phyloP scores from a whole-genome alignment of 352 stramenopile genomes.

The Pythium graminicola region DNA sequence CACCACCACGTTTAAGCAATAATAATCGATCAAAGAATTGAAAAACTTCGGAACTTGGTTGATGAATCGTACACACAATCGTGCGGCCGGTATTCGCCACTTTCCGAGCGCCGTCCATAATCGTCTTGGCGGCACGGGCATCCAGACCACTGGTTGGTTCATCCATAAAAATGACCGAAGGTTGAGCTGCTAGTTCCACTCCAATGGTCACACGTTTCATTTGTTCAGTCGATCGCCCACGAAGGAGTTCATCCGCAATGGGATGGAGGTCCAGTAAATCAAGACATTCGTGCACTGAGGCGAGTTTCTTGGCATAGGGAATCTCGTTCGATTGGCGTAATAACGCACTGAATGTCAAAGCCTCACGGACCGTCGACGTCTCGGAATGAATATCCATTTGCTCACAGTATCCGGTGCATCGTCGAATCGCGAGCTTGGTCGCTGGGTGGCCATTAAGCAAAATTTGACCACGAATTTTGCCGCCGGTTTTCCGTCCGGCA shows the following conservation, averaged over 20 bases:
- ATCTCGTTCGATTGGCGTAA: slow-evolving; percentile 37
- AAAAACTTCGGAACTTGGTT: slow-evolving; percentile 75
- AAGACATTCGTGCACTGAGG: slow-evolving; percentile 34
- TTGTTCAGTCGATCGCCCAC: slow-evolving; percentile 24
- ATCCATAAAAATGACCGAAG: slow-evolving; percentile 67
- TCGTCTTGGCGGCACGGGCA: slow-evolving; percentile 35
- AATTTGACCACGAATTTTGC: slow-evolving; percentile 39
- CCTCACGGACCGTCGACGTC: slow-evolving; percentile 7
- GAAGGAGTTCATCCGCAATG: slow-evolving; percentile 32
- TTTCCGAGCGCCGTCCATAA: slow-evolving; percentile 50
- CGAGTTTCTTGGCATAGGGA: slow-evolving; percentile 9
- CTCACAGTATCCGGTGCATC: slow-evolving; percentile 21
- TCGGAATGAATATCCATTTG: slow-evolving; percentile 9
- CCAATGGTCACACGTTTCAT: slow-evolving; percentile 53
- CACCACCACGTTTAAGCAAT: slow-evolving; percentile 3
- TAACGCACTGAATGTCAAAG: slow-evolving; percentile 63
- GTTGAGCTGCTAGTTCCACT: slow-evolving; percentile 78
- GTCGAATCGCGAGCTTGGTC: slow-evolving; percentile 13
- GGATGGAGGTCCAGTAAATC: slow-evolving; percentile 26
- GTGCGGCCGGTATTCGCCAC: slow-evolving; percentile 52
- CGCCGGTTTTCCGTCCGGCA: slow-evolving; percentile 50
- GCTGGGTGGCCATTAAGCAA: slow-evolving; percentile 26
- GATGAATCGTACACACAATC: slow-evolving; percentile 82
- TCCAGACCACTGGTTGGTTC: slow-evolving; percentile 48
- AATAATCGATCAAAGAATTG: slow-evolving; percentile 54